Percentiles rank a stretch among this genome's conserved stretches.
These are phyloP conservation scores for Phoenix dactylifera DNA, from an alignment of 176 grass and related monocot species.

Conservation along the genomic window DNA sequence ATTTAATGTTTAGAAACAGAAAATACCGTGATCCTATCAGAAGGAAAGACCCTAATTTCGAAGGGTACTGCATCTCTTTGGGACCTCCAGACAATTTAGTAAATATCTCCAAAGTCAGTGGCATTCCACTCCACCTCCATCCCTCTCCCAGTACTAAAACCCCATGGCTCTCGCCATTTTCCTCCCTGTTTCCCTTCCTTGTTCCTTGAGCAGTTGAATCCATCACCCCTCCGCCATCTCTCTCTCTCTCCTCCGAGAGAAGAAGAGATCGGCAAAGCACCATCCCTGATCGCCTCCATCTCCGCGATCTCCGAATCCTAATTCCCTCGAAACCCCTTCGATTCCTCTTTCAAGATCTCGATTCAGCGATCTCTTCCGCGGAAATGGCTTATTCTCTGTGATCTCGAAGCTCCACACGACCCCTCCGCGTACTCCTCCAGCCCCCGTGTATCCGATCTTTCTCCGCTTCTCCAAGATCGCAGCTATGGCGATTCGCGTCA, in stretches of 20 bases:
- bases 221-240: too few species aligned
- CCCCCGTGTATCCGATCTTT: slow-evolving; percentile 15
- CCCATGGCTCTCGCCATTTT: too few species aligned
- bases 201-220: too few species aligned
- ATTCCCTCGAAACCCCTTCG: background rate
- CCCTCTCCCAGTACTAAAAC: too few species aligned
- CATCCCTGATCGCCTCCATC: background rate
- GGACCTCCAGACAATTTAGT: too few species aligned
- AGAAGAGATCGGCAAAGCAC: background rate
- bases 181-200: too few species aligned
- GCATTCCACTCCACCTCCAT: too few species aligned
- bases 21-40: too few species aligned
- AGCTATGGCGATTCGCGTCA: slow-evolving; percentile 89
- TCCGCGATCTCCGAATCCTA: background rate
- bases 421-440: slow-evolving; percentile 12
- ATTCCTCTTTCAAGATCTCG: slow-evolving; percentile 21
- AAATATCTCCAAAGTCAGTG: too few species aligned
- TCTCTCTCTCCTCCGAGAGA: slow-evolving; percentile 1
- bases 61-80: too few species aligned
- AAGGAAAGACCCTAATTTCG: too few species aligned
- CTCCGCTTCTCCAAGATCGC: slow-evolving; percentile 31
- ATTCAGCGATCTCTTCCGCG: slow-evolving; percentile 8
- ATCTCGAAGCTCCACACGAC: slow-evolving; percentile 10
- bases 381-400: slow-evolving; percentile 10
- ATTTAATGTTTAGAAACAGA: too few species aligned